Conservation (phyloP, 768 basidiomycete species). For the Mycena vulgaris region DNA sequence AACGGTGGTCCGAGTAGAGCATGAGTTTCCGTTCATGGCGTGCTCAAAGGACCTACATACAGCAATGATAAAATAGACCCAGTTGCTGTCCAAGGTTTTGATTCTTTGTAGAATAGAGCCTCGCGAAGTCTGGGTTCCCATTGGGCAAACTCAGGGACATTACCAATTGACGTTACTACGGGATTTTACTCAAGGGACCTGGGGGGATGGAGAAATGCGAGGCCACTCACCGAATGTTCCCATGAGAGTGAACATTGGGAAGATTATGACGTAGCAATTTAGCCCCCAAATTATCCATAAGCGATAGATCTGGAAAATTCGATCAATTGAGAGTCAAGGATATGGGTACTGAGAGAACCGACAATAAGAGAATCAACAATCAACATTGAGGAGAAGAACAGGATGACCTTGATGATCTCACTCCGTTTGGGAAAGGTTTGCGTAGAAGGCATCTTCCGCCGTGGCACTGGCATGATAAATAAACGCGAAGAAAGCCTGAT, state of each 20-base stretch:
- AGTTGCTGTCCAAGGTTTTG: constrained; percentile 1
- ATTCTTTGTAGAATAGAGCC: background rate
- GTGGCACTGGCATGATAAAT: constrained; percentile 15
- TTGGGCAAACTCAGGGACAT: background rate
- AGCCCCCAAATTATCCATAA: constrained; percentile 45
- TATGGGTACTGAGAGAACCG: too few relatives aligned
- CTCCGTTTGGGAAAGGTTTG: constrained; percentile 1
- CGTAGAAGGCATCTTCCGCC: constrained; percentile 23
- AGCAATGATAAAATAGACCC: background rate
- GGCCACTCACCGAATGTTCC: background rate
- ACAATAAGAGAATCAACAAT: constrained; percentile 21
- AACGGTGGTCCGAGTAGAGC: background rate
- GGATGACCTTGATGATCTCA: constrained; percentile 5
- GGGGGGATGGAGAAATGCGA: background rate
- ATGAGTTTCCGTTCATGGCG: too few relatives aligned
- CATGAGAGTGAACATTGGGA: constrained; percentile 14
- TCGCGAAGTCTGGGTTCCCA: constrained; percentile 18
- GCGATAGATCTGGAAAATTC: constrained; percentile 65
- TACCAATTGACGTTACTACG: background rate
- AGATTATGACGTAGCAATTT: constrained; percentile 14
- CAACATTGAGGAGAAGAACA: background rate
- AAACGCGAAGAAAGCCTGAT: constrained; percentile 29
- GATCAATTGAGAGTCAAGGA: too few relatives aligned
- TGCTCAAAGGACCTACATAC: too few relatives aligned
- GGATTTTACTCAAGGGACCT: too few relatives aligned